Conservation (phyloP, 2,329 filamentous ascomycete genomes). For the Epicoccum nigrum region DNA sequence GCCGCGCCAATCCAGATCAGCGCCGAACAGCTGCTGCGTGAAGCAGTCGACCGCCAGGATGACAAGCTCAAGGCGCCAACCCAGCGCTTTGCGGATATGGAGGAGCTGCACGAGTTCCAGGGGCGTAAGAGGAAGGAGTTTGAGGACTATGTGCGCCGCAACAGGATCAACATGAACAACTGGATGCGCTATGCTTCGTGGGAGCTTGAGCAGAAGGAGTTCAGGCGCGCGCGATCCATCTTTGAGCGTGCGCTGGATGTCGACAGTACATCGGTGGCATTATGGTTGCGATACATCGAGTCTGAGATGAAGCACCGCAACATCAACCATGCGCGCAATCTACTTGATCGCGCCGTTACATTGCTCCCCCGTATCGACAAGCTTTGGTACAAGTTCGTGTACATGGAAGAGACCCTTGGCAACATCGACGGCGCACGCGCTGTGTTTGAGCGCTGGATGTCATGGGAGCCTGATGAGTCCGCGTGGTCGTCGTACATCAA, state of each 20-base stretch:
- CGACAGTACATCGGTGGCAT: conserved; percentile 80
- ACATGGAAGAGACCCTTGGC: conserved; percentile 97
- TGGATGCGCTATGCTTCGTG: conserved; percentile 98
- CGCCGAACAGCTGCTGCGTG: conserved; percentile 93
- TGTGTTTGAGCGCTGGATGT: conserved; percentile 98
- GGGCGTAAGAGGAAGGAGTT: conserved; percentile 95
- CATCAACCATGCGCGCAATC: conserved; percentile 94
- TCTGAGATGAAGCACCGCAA: conserved; percentile 79
- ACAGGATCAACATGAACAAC: conserved; percentile 95
- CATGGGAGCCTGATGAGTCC: conserved; percentile 95
- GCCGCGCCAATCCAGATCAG: conserved; percentile 83
- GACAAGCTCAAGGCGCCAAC: conserved; percentile 85
- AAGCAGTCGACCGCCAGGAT: conserved; percentile 97
- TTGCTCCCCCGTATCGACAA: conserved; percentile 91
- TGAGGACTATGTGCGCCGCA: conserved; percentile 95
- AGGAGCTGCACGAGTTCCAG: conserved; percentile 97
- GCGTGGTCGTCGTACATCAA: conserved; percentile 98
- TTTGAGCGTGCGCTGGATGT: conserved; percentile 96
- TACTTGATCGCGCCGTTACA: conserved; percentile 93
- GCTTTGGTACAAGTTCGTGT: conserved; percentile 99
- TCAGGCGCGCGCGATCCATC: conserved; percentile 84
- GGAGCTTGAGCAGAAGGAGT: conserved; percentile 99
- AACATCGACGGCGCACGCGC: conserved; percentile 91
- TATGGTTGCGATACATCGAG: conserved; percentile 95
- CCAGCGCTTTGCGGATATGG: conserved; percentile 92